These are phyloP conservation scores for Lodderomyces theae DNA, from an alignment of 1,139 yeast species.

Conservation along the genomic window DNA sequence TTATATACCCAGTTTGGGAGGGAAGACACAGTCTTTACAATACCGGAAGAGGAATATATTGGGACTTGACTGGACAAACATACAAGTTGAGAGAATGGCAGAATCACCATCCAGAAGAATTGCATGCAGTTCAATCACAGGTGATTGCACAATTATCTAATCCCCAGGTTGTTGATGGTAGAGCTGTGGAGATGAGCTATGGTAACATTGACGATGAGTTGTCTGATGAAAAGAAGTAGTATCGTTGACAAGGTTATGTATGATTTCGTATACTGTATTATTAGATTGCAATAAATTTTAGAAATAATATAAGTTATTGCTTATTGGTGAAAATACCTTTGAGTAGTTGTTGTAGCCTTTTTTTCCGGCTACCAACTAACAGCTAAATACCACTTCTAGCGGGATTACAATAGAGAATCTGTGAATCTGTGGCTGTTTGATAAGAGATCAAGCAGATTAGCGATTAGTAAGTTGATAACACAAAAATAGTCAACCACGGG, in stretches of 20 bases:
- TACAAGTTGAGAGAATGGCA: constrained; percentile 75
- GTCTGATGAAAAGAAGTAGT: constrained; percentile 22
- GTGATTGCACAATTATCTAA: constrained; percentile 39
- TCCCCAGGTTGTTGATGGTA: constrained; percentile 30
- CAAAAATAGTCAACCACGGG: no score
- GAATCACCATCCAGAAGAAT: constrained; percentile 58
- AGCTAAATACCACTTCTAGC: no score
- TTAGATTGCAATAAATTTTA: no score
- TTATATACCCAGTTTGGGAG: constrained; percentile 62
- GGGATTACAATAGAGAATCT: no score
- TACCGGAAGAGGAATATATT: constrained; percentile 71
- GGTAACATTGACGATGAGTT: constrained; percentile 25
- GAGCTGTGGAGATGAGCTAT: constrained; percentile 22
- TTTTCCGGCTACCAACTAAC: no score
- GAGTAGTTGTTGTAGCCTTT: no score
- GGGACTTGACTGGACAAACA: constrained; percentile 79
- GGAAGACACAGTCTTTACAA: constrained; percentile 63
- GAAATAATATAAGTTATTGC: no score
- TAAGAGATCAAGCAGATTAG: no score
- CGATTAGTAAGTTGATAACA: no score
- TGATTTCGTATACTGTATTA: constrained; percentile 1
- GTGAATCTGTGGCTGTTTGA: no score
- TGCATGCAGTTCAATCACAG: constrained; percentile 67
- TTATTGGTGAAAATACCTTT: no score
- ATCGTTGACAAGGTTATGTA: not conserved